A percentile compares a stretch with the other conserved stretches of the same genome.
phyloP scores from a whole-genome alignment of 768 basidiomycete species.

The Mycena galopus region DNA sequence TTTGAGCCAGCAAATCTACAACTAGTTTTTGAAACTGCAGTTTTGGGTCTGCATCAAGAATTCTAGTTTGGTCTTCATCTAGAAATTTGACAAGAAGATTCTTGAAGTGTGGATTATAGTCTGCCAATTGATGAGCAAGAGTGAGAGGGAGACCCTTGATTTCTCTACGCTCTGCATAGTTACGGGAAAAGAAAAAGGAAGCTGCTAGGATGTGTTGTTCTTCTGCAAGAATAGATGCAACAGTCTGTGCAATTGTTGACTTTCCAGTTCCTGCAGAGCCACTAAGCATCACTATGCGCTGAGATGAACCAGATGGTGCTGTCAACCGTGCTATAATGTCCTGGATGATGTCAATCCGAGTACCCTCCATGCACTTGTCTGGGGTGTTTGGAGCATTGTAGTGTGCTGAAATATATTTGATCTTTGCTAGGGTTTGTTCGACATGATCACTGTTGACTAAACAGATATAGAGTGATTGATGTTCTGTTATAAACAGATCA shows the following conservation, averaged over 20 bases:
- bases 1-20: background rate
- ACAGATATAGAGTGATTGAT: too few relatives aligned
- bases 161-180: background rate
- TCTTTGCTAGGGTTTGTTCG: background rate
- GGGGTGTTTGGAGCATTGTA: background rate
- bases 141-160: background rate
- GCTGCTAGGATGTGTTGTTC: background rate
- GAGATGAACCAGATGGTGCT: background rate
- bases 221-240: background rate
- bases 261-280: background rate
- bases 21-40: background rate
- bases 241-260: background rate
- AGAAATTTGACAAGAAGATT: background rate
- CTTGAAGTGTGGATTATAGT: background rate
- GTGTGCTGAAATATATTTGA: background rate
- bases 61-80: background rate
- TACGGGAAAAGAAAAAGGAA: background rate
- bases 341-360: background rate
- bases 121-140: too few relatives aligned
- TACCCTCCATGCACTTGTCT: background rate
- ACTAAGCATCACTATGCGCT: conserved; percentile 16
- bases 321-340: conserved; percentile 1
- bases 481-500: background rate
- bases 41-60: background rate
- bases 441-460: too few relatives aligned